Evolutionary conservation across 495 filamentous ascomycete genomes (phyloP).

Genomic region (Aspergillus baeticus): DNA sequence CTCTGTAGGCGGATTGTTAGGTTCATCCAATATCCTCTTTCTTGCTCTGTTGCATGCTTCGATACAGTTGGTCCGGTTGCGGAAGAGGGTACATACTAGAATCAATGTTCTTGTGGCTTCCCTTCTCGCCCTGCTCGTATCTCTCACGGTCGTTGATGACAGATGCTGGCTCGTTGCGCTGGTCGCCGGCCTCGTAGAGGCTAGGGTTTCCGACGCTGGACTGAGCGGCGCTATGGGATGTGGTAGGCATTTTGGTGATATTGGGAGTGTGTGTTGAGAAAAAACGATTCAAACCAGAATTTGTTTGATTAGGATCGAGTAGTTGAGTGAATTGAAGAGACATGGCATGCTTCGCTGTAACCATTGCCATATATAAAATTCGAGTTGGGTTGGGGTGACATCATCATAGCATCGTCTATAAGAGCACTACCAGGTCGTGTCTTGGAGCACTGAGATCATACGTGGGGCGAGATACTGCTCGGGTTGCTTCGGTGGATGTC

Average conservation of each 20-base stretch:
- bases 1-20: conserved; percentile 45
- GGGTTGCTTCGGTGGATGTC: neutral
- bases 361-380: neutral
- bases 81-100: conserved; percentile 52
- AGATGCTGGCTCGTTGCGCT: conserved; percentile 60
- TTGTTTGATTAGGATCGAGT: neutral
- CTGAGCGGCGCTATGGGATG: conserved; percentile 11
- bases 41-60: neutral
- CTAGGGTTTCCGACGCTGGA: conserved; percentile 45
- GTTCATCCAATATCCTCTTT: neutral
- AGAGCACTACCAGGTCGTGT: neutral
- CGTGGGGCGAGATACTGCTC: conserved; percentile 4
- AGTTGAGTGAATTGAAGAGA: neutral
- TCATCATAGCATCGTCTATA: conserved; percentile 3
- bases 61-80: neutral
- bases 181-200: conserved; percentile 68
- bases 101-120: conserved; percentile 68
- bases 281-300: too few species aligned
- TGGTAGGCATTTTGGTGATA: conserved; percentile 7
- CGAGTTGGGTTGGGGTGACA: neutral
- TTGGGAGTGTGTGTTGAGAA: neutral
- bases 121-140: conserved; percentile 64
- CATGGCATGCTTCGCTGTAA: neutral
- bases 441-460: conserved; percentile 16
- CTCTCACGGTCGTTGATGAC: conserved; percentile 53